Conservation (phyloP, 805 yeast species). For the Diddensiella transvaalensis region DNA sequence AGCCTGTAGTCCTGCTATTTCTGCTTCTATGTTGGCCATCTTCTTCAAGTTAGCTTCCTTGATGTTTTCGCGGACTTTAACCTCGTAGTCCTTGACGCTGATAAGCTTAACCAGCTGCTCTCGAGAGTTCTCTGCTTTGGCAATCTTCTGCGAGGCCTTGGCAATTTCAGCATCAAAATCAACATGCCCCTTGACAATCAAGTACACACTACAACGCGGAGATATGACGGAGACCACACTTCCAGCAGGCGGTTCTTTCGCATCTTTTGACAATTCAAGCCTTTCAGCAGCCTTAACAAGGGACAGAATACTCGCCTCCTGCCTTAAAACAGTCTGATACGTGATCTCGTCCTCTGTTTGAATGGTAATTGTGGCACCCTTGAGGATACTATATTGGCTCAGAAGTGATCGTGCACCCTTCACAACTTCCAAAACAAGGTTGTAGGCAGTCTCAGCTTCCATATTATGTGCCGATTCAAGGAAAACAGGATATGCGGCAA, state of each 20-base stretch:
- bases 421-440: conserved; percentile 78
- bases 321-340: conserved; percentile 55
- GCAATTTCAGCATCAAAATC: conserved; percentile 87
- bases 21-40: conserved; percentile 72
- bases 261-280: conserved; percentile 56
- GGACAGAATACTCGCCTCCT: conserved; percentile 82
- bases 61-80: conserved; percentile 80
- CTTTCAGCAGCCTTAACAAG: conserved; percentile 86
- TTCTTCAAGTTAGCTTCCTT: conserved; percentile 69
- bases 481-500: conserved; percentile 75
- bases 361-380: conserved; percentile 82
- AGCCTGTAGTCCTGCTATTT: conserved; percentile 82
- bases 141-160: conserved; percentile 76
- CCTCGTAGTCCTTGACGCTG: conserved; percentile 68
- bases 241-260: conserved; percentile 67
- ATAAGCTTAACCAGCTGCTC: conserved; percentile 67
- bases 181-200: conserved; percentile 89
- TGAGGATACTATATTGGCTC: conserved; percentile 83
- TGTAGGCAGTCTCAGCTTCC: conserved; percentile 71
- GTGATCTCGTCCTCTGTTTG: conserved; percentile 55
- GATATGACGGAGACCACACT: conserved; percentile 82
- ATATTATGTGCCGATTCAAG: conserved; percentile 57
- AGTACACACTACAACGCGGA: conserved; percentile 79
- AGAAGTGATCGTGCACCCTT: conserved; percentile 89
- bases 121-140: conserved; percentile 56